These are phyloP conservation scores for Euphorbia celastroides DNA, from an alignment of 441 rosid species.

Conservation along the genomic window DNA sequence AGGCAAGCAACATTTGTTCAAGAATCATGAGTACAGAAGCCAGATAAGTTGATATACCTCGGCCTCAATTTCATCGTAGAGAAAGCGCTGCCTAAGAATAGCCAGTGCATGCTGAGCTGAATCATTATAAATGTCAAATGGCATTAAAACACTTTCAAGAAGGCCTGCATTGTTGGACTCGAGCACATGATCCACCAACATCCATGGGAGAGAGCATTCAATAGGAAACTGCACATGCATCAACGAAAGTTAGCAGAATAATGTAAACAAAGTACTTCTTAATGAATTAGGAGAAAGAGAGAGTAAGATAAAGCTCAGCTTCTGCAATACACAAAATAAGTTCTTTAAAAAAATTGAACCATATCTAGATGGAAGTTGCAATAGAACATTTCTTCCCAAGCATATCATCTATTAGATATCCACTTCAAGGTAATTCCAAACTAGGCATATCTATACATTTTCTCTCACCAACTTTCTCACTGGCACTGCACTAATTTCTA, in stretches of 20 bases:
- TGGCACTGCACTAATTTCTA: conserved; percentile 1
- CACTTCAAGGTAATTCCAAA: conserved; percentile 2
- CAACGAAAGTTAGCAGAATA: conserved; percentile 14
- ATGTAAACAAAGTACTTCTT: not conserved
- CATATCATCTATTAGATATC: not conserved
- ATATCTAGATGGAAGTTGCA: conserved; percentile 2
- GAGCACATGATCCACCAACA: conserved; percentile 89
- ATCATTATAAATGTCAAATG: conserved; percentile 98
- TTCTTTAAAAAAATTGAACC: not conserved
- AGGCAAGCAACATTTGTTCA: conserved; percentile 11
- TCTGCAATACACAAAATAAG: not conserved
- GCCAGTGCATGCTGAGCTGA: conserved; percentile 98
- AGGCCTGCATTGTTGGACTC: conserved; percentile 83
- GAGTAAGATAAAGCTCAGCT: not conserved
- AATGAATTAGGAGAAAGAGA: not conserved
- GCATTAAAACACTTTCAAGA: conserved; percentile 87
- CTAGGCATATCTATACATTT: not conserved
- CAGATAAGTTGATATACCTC: conserved; percentile 53
- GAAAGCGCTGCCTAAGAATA: conserved; percentile 87
- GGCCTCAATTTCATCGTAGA: conserved; percentile 99
- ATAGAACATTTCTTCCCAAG: not conserved
- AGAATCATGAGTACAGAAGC: conserved; percentile 4
- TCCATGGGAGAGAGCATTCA: conserved; percentile 99
- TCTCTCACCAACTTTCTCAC: not conserved
- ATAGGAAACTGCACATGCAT: conserved; percentile 69